phyloP scores from a whole-genome alignment of 148 eudicot genomes.

The Gaultheria prostrata region DNA sequence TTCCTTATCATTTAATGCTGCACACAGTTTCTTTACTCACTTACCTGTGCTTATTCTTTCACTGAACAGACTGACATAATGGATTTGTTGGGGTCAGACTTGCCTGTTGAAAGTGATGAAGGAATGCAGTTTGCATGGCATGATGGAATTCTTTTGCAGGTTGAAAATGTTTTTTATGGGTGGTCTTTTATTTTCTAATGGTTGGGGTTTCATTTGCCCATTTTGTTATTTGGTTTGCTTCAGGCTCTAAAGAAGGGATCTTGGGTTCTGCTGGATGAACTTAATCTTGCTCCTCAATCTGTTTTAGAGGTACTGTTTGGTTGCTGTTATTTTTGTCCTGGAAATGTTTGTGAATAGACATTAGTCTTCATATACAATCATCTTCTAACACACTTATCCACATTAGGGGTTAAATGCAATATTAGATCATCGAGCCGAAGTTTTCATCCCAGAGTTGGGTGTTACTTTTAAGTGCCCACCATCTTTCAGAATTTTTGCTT shows the following conservation, averaged over 20 bases:
- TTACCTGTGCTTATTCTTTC: slow-evolving; percentile 10
- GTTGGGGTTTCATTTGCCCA: background rate
- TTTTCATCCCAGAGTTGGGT: slow-evolving; percentile 95
- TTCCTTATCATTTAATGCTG: slow-evolving; percentile 5
- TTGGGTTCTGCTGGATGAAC: slow-evolving; percentile 96
- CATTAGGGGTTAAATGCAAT: slow-evolving; percentile 92
- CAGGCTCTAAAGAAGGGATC: slow-evolving; percentile 92
- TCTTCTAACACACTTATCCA: background rate
- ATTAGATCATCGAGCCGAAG: slow-evolving; percentile 94
- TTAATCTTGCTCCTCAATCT: slow-evolving; percentile 97
- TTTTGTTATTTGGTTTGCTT: slow-evolving; percentile 14
- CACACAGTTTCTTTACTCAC: background rate
- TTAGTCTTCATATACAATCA: background rate
- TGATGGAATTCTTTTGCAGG: slow-evolving; percentile 97
- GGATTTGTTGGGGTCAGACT: slow-evolving; percentile 98
- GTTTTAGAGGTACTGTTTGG: slow-evolving; percentile 70
- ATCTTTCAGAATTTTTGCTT: slow-evolving; percentile 92
- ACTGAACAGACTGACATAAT: slow-evolving; percentile 82
- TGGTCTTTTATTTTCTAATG: slow-evolving; percentile 12
- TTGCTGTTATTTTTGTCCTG: background rate
- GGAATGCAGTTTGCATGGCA: slow-evolving; percentile 97
- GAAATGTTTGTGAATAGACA: background rate
- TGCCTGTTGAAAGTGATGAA: slow-evolving; percentile 87
- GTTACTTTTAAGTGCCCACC: slow-evolving; percentile 80
- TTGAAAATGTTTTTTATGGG: slow-evolving; percentile 21